Conservation (phyloP, 2,329 filamentous ascomycete species). For the Herpotrichia juniperi region DNA sequence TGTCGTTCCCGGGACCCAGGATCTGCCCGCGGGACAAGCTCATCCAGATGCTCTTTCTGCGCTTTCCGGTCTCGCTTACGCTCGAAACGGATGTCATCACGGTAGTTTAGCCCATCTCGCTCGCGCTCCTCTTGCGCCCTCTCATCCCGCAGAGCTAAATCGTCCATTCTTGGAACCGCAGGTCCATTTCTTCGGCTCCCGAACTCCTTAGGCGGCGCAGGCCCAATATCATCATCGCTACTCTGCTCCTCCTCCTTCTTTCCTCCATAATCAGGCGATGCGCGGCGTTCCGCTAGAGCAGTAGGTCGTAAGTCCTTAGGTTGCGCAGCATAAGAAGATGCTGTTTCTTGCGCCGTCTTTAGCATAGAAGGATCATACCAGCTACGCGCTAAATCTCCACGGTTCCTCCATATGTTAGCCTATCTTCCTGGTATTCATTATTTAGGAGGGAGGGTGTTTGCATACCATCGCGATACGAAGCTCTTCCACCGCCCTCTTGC, state of each 20-base stretch:
- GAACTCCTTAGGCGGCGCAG: conserved; percentile 54
- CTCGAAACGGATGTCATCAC: conserved; percentile 63
- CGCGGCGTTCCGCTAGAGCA: conserved; percentile 7
- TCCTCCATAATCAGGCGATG: conserved; percentile 25
- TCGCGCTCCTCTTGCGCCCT: conserved; percentile 61
- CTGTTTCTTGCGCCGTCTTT: conserved; percentile 53
- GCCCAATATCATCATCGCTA: conserved; percentile 60
- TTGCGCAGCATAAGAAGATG: conserved; percentile 20
- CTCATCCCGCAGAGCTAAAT: conserved; percentile 70
- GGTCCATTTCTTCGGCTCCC: conserved; percentile 52
- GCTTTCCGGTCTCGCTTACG: conserved; percentile 68
- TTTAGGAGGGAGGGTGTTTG: not conserved
- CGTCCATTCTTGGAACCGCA: conserved; percentile 72
- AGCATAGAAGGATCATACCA: conserved; percentile 90
- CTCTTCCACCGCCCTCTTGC: conserved; percentile 88
- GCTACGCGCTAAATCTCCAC: conserved; percentile 80
- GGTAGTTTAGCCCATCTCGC: conserved; percentile 53
- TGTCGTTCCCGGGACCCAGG: conserved; percentile 81
- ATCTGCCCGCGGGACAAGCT: conserved; percentile 82
- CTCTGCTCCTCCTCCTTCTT: conserved; percentile 19
- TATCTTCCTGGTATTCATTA: conserved; percentile 1
- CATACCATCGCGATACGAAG: conserved; percentile 82
- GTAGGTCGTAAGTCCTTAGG: conserved; percentile 16
- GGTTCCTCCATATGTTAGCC: conserved; percentile 71
- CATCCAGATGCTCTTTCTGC: conserved; percentile 77